Conservation (phyloP, 108 stramenopile genomes). For the Skeletonema costatum region DNA sequence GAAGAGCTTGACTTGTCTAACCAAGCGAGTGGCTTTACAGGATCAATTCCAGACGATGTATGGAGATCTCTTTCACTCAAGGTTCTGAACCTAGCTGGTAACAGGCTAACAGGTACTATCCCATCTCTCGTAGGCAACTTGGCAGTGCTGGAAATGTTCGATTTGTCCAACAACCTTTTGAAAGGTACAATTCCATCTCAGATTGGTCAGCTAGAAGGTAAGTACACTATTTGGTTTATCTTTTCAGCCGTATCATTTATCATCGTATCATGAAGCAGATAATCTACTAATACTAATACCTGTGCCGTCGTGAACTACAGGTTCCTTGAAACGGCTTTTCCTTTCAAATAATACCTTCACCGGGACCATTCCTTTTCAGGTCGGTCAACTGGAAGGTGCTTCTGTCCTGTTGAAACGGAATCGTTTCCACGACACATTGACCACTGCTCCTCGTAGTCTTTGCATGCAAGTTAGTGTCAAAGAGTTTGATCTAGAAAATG, state of each 20-base stretch:
- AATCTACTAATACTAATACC: too few species aligned
- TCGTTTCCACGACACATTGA: too few species aligned
- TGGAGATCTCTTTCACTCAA: neutral
- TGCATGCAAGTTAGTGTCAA: neutral
- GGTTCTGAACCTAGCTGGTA: neutral
- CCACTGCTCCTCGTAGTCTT: neutral
- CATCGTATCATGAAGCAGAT: too few species aligned
- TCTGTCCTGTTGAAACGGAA: too few species aligned
- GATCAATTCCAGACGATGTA: conserved; percentile 8
- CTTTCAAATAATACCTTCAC: neutral
- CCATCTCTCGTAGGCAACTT: neutral
- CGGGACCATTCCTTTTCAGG: neutral
- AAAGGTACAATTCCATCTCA: neutral
- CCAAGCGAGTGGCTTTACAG: conserved; percentile 14
- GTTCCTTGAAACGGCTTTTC: neutral
- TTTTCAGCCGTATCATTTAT: too few species aligned
- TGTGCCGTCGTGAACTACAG: too few species aligned
- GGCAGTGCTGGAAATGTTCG: too few species aligned
- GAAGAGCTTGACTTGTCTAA: neutral
- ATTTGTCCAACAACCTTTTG: too few species aligned
- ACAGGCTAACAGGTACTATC: neutral
- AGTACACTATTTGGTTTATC: too few species aligned
- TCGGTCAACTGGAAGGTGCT: neutral
- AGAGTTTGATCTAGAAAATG: neutral
- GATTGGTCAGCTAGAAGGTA: neutral